Conservation (phyloP, 2,329 filamentous ascomycete genomes). For the Fusarium incarnatum region DNA sequence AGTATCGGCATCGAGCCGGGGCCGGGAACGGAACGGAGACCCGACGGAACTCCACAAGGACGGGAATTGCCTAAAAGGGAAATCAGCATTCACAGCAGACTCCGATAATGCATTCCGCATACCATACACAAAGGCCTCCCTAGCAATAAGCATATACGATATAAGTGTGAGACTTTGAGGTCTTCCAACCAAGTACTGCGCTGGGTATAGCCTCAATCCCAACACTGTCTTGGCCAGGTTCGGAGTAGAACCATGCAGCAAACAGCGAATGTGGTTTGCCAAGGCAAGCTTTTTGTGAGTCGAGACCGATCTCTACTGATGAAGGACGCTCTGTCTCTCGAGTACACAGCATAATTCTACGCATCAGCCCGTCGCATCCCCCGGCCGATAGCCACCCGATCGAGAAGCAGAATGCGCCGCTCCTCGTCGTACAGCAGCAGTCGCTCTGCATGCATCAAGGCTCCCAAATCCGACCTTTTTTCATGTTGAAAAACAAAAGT, state of each 20-base stretch:
- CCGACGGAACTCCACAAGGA: conserved; percentile 18
- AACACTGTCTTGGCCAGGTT: background rate
- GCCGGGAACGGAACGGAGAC: conserved; percentile 19
- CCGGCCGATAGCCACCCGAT: conserved; percentile 5
- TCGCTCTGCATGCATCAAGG: conserved; percentile 16
- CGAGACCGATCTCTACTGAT: conserved; percentile 9
- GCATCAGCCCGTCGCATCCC: conserved; percentile 6
- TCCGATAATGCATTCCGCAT: background rate
- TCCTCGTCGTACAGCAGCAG: conserved; percentile 35
- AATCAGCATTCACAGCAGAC: conserved; percentile 7
- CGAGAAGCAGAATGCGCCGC: conserved; percentile 1
- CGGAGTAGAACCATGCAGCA: conserved; percentile 3
- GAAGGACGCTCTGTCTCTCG: background rate
- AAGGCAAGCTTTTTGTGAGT: conserved; percentile 1
- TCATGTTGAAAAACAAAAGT: background rate
- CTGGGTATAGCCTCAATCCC: background rate
- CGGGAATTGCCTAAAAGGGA: conserved; percentile 32
- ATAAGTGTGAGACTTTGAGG: background rate
- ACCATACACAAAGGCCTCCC: conserved; percentile 1
- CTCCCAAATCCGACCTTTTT: background rate
- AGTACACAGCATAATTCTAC: conserved; percentile 16
- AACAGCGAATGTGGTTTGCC: conserved; percentile 2
- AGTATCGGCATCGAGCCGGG: conserved; percentile 16
- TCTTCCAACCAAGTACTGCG: background rate
- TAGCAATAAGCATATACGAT: conserved; percentile 6